Base-by-base conservation (phyloP, 768 basidiomycete genomes). In the Hysterangium stoloniferum region DNA sequence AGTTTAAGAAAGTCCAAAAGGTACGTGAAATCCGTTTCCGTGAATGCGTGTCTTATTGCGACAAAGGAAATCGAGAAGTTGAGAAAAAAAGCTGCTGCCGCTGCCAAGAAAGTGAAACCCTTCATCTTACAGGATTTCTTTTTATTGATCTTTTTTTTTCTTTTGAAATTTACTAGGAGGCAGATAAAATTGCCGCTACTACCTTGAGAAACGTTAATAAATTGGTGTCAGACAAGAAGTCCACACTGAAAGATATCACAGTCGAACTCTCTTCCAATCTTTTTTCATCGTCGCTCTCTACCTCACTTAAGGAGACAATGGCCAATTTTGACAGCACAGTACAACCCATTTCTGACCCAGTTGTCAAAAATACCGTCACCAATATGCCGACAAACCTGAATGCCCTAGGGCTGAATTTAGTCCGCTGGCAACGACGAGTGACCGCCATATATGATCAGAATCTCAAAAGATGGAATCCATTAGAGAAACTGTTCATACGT, bases 381-480 rank as follows among this genome's bases (percentile, higher is more conserved):
- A 33, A 36, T 36, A 12, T 42, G 28, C 19, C 34, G 17, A 36
- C 33, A 28, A 34, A 33, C 33, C 25, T 44, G 40, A 12, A 27
- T 19, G 29, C 41, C 22, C 29, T 31, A 28, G 50, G 33, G 34
- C 32, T 48, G 7, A 48, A 48, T 11, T 25, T 57, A 13, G 45
- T 57, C 17, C 54, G 54, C 8, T 57, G 56, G 56, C 56, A 52
- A 36, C 36, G 56, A n/a, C 37, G 44, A n/a, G 40, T 57, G 9
- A 35, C 25, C 13, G 55, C 56, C 20, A 51, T 32, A 19, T 57
- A 51, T 32, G 38, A 56, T 32, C 55, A 57, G 32, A 27, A 34
- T 8, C 35, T 42, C 12, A 37, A 45, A 27, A 41, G 52, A 20
- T 57, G 54, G 54, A 51, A 46, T 20, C 49, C 49, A 17, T 29